These are phyloP conservation scores for Sergeia podlipaevii DNA, from an alignment of 208 protist genomes.

Conservation along the genomic window DNA sequence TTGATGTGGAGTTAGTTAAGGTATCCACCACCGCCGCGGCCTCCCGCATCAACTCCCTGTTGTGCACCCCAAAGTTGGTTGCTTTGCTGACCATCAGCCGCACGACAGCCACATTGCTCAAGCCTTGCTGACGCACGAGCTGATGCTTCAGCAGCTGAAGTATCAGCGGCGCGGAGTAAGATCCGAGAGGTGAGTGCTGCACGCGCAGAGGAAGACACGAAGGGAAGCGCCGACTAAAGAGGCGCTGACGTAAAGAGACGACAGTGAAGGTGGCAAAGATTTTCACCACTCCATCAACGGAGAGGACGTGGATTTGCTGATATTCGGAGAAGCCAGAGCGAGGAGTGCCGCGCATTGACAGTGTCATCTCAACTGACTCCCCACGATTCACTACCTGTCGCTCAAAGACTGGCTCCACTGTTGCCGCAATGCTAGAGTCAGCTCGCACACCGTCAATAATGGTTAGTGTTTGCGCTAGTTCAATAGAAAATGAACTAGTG, in stretches of 20 bases:
- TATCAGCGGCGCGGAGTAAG: conserved; percentile 69
- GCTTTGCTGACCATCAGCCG: conserved; percentile 56
- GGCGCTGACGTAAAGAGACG: conserved; percentile 48
- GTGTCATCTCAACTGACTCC: conserved; percentile 57
- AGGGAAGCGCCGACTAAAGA: conserved; percentile 61
- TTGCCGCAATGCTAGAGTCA: conserved; percentile 44
- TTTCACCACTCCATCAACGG: conserved; percentile 56
- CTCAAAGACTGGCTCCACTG: conserved; percentile 34
- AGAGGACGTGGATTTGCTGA: conserved; percentile 71
- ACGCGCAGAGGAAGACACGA: conserved; percentile 61
- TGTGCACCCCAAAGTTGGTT: conserved; percentile 51
- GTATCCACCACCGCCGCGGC: conserved; percentile 48
- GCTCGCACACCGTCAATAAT: conserved; percentile 64
- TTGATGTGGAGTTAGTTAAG: conserved; percentile 49
- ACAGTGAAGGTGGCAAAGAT: conserved; percentile 72
- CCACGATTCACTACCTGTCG: conserved; percentile 46
- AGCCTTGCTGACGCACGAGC: conserved; percentile 66
- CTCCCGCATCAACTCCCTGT: conserved; percentile 64
- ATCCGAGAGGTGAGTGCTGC: conserved; percentile 60
- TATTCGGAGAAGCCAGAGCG: conserved; percentile 46
- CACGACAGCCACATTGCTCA: conserved; percentile 41
- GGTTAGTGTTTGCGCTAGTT: conserved; percentile 64
- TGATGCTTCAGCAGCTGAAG: conserved; percentile 82
- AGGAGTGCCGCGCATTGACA: conserved; percentile 37
- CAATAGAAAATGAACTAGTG: conserved; percentile 27